Base-by-base conservation (phyloP, 2,329 filamentous ascomycete genomes). In the Hypoxylon sp. region DNA sequence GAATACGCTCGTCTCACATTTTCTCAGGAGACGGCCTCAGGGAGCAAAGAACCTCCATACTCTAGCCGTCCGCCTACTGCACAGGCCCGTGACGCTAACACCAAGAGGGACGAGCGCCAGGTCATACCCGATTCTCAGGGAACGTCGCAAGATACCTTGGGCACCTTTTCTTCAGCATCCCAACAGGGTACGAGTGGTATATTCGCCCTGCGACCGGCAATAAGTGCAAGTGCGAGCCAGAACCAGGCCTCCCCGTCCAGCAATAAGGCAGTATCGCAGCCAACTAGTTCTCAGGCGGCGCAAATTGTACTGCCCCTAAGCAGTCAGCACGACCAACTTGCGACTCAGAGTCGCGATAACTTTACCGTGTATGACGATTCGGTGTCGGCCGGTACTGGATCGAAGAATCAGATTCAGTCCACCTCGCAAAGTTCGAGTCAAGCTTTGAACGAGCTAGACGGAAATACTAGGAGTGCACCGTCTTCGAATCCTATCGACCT, bases 51-150 rank as follows among this genome's bases (percentile, higher is more conserved):
- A 26, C 62, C 66, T 20, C 62, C 66, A 2, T 65, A 68, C 43
- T 20, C 62, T 46, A 32, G 28, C 7, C 15, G 11, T 28, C 49
- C 58, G 44, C 30, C 46, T 10, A 22, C n/a, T 43, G 47, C 65
- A 41, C 52, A 47, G 47, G 22, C 37, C 30, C 63, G 41, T 56
- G 20, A 22, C n/a, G 34, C 24, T 13, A 43, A 56, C 20, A 26
- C 52, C 19, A 48, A 43, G 24, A 50, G 30, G 37, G 52, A 55
- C 28, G 60, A 65, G 34, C 63, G 63, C 41, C 70, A 69, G n/a
- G 56, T 71, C 43, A 73, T 76, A 24, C 70, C 74, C 6, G 75
- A 76, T 63, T 76, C 74, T 8, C 75, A 76, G 53, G 73, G 70
- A 26, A 44, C 70, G 30, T 73, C 73, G 15, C 44, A 47, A 28